Evolutionary conservation across 1,139 yeast species (phyloP), one percentile per base, ranked within the genome.

Genomic region (Kodamaea ohmeri): DNA sequence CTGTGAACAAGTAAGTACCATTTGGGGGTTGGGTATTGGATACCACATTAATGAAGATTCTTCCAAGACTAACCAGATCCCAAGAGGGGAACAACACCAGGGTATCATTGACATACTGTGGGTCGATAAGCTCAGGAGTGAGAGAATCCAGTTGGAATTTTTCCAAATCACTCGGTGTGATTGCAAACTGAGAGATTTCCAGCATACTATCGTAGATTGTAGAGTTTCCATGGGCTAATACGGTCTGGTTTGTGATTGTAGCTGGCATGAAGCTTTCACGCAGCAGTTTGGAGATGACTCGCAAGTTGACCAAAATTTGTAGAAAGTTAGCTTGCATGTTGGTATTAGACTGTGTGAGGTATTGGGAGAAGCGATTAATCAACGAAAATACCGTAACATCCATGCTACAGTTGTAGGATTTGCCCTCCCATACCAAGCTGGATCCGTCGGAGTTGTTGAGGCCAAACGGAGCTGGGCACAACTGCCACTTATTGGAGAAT

Each of bases 401-500:
- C 1, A 73, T 65, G 45, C 74, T 70, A 47, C 84, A 79, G 11
- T 39, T 29, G 44, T 63, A 63, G 0, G 41, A 34, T 6, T 37
- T 25, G 7, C 53, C 55, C 4, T 59, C 48, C 74, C 75, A 68
- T 8, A 24, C 13, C 17, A 49, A 37, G 1, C 37, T 42, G 32
- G 42, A 44, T 6, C 45, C 14, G 22, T 47, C 40, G 4, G 70
- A 63, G 25, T 45, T 48, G 45, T 64, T 71, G 17, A 47, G 41
- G 9, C 65, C 65, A 38, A 54, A 57, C 2, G 72, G 72, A 1
- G 66, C 71, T 0, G 92, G 92, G 52, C 95, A 85, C n/a, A 85
- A 53, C 49, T 82, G 86, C 81, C 95, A 82, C 41, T 59, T 63
- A 30, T 55, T 48, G 6, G 65, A 61, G 21, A 58, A 57, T 40